Conservation (phyloP, 805 yeast genomes). For the Ogataea chonburiensis region DNA sequence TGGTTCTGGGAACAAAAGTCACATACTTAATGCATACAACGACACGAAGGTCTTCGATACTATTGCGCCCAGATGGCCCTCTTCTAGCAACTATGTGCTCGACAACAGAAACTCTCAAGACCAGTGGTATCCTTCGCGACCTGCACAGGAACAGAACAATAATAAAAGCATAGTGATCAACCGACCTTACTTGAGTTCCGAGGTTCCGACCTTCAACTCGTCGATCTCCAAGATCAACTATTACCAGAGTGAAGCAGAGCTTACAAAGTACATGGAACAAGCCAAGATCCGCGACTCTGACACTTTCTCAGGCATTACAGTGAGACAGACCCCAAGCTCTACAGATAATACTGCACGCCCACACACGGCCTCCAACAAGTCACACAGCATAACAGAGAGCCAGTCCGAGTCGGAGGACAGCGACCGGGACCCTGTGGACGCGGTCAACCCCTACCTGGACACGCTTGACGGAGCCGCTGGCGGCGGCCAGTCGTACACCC, state of each 20-base stretch:
- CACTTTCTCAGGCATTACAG: not conserved
- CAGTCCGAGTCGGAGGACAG: constrained; percentile 7
- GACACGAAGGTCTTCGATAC: constrained; percentile 32
- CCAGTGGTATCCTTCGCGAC: not conserved
- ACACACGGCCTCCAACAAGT: not conserved
- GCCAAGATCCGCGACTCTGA: constrained; percentile 8
- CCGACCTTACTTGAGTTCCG: constrained; percentile 15
- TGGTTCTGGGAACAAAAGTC: constrained; percentile 12
- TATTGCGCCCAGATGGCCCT: constrained; percentile 21
- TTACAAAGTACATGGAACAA: constrained; percentile 13
- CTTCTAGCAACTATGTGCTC: constrained; percentile 11
- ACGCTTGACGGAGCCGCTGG: constrained; percentile 4
- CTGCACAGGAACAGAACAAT: not conserved
- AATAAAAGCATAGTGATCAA: constrained; percentile 21
- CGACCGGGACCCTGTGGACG: constrained; percentile 8
- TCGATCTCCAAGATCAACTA: constrained; percentile 27
- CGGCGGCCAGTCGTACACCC: constrained; percentile 2
- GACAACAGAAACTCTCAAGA: constrained; percentile 7
- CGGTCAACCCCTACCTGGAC: constrained; percentile 14
- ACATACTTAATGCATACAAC: constrained; percentile 28
- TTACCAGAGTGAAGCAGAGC: constrained; percentile 19
- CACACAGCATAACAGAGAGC: constrained; percentile 1
- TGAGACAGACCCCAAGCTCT: constrained; percentile 1
- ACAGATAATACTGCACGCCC: constrained; percentile 16
- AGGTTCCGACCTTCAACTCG: constrained; percentile 18